A percentile compares a stretch with the other conserved stretches of the same genome.
Conservation (phyloP, 1,284 basidiomycete genomes). For the Hemileia vastatrix region DNA sequence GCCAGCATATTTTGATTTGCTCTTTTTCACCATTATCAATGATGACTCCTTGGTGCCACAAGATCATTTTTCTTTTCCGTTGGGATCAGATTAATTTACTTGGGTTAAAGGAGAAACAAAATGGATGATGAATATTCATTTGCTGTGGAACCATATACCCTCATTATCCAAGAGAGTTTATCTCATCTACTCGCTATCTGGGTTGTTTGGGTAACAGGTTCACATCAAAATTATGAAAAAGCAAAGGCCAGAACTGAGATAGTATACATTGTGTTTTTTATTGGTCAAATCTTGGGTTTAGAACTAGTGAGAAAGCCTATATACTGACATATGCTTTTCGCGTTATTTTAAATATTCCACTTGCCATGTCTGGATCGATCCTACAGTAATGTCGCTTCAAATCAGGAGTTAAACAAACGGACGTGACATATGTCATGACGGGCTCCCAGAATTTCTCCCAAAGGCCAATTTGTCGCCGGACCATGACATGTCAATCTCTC, state of each 20-base stretch:
- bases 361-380: too few species aligned
- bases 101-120: not conserved
- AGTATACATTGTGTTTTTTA: too few species aligned
- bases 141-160: not conserved
- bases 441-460: conserved; percentile 83
- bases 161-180: not conserved
- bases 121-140: conserved; percentile 23
- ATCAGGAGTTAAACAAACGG: conserved; percentile 73
- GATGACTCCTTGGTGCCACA: conserved; percentile 22
- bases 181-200: not conserved
- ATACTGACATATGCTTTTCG: too few species aligned
- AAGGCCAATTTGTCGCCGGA: conserved; percentile 84
- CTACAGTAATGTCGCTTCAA: too few species aligned
- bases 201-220: not conserved
- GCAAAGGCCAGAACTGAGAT: conserved; percentile 22
- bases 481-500: conserved; percentile 32
- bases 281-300: too few species aligned
- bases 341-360: too few species aligned
- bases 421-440: conserved; percentile 92
- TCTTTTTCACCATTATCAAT: not conserved
- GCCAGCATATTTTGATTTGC: not conserved
- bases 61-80: too few species aligned
- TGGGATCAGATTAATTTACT: not conserved
- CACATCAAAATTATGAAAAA: not conserved
- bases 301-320: too few species aligned